Evolutionary conservation across 2,329 filamentous ascomycete species (phyloP).

Genomic region (Didymella exigua): DNA sequence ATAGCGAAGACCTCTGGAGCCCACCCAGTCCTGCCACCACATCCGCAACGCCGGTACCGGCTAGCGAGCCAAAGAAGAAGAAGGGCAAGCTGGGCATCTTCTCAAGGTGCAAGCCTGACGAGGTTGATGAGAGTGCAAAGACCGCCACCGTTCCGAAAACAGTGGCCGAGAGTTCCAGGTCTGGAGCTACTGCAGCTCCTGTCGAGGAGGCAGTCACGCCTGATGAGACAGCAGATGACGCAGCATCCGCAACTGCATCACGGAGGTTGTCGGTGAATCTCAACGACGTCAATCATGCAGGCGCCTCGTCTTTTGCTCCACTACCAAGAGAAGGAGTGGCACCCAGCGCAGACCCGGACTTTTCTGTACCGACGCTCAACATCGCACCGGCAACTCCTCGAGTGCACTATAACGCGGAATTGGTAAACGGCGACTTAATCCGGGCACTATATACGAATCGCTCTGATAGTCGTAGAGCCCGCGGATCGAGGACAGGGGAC

Average conservation of each 20-base stretch:
- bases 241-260: neutral
- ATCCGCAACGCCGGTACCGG: neutral
- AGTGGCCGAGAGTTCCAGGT: neutral
- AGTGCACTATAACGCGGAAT: neutral
- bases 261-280: neutral
- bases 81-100: neutral
- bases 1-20: neutral
- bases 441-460: too few relatives aligned
- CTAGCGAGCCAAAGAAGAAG: neutral
- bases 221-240: neutral
- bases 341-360: neutral
- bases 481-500: neutral
- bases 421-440: neutral
- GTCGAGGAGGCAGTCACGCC: neutral
- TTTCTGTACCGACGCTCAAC: neutral
- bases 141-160: neutral
- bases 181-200: neutral
- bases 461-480: neutral
- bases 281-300: neutral
- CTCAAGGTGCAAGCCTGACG: neutral
- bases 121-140: neutral
- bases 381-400: neutral
- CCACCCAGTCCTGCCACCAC: neutral
- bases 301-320: neutral
- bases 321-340: neutral